Evolutionary conservation across 208 protist species (phyloP).

Genomic region (Acanthamoeba royreba): DNA sequence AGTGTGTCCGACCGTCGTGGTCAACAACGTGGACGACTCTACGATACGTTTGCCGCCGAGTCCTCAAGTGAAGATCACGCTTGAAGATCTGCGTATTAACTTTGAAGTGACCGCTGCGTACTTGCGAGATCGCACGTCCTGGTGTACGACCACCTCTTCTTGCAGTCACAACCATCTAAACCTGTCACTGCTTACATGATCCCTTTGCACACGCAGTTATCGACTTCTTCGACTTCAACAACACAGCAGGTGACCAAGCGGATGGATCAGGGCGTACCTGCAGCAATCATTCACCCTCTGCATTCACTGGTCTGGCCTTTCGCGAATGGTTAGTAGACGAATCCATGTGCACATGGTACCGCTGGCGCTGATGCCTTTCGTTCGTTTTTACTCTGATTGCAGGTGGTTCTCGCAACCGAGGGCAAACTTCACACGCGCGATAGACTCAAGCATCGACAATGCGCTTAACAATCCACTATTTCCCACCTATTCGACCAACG

Average conservation of each 20-base stretch:
- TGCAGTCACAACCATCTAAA: too few species aligned
- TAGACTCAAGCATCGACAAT: too few species aligned
- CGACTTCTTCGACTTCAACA: neutral
- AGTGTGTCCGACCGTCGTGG: neutral
- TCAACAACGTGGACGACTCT: too few species aligned
- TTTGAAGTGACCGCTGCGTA: neutral
- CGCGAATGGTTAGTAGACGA: neutral
- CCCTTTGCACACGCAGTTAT: neutral
- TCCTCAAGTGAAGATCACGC: neutral
- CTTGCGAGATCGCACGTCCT: neutral
- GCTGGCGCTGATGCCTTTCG: too few species aligned
- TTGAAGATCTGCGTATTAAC: neutral
- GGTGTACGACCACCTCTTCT: too few species aligned
- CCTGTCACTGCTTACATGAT: too few species aligned
- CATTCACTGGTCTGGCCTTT: neutral
- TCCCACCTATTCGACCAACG: neutral
- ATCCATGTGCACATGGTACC: too few species aligned
- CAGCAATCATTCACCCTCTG: neutral
- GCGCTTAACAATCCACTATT: neutral
- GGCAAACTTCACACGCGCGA: too few species aligned
- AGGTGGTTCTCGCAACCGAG: neutral
- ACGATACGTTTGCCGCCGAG: neutral
- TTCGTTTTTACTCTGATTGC: too few species aligned
- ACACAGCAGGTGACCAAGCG: neutral
- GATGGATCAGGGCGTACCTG: neutral